Percentiles rank a stretch among this genome's conserved stretches.
phyloP scores from a whole-genome alignment of 2,329 filamentous ascomycete species.

The Raffaelea deltoideospora region DNA sequence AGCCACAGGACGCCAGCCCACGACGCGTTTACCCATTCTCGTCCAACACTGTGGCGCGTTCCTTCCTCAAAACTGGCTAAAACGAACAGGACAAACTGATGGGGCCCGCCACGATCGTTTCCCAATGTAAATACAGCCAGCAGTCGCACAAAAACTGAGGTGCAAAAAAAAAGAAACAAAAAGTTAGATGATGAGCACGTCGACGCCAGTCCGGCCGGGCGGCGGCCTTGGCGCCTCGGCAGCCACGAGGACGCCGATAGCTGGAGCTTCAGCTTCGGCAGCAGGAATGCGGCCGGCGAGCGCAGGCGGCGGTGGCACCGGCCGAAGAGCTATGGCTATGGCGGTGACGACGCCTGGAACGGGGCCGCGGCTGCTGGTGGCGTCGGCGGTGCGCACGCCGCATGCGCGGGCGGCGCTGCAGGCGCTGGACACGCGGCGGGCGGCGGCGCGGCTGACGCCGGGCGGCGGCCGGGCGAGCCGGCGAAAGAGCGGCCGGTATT shows the following conservation, averaged over 20 bases:
- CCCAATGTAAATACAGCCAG: too few relatives aligned
- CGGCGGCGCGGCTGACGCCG: constrained; percentile 44
- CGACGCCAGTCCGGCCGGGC: background rate
- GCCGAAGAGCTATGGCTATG: too few relatives aligned
- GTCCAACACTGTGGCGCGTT: too few relatives aligned
- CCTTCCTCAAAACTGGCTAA: too few relatives aligned
- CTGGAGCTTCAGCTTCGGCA: constrained; percentile 3
- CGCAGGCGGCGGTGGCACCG: constrained; percentile 12
- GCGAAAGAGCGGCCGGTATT: constrained; percentile 40
- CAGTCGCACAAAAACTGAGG: too few relatives aligned
- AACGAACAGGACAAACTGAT: too few relatives aligned
- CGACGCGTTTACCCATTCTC: too few relatives aligned
- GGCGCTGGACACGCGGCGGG: constrained; percentile 42
- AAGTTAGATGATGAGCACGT: constrained; percentile 4
- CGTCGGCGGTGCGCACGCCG: constrained; percentile 36
- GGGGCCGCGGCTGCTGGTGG: constrained; percentile 27
- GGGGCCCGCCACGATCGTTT: too few relatives aligned
- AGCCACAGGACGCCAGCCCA: too few relatives aligned
- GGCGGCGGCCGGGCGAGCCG: constrained; percentile 32
- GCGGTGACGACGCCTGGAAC: too few relatives aligned
- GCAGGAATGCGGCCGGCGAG: constrained; percentile 3
- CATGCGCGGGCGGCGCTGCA: constrained; percentile 46
- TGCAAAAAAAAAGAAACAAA: too few relatives aligned
- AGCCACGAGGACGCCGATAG: background rate
- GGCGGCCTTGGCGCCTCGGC: background rate